Conservation (phyloP, 371 early-diverging fungal genomes). For the Syncephalastrum sp. region DNA sequence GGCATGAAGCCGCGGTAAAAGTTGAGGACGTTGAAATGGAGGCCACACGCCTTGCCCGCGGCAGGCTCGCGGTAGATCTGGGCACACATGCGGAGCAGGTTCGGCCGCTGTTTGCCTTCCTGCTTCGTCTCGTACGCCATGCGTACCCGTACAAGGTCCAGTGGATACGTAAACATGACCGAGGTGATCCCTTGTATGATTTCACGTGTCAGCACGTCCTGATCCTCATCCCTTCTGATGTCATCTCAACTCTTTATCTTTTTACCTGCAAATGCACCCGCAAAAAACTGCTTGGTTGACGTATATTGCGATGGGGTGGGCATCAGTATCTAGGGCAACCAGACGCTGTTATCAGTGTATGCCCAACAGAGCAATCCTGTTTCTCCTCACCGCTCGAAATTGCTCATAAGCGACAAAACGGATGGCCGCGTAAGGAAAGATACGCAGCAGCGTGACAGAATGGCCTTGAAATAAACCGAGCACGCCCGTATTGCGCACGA, state of each 20-base stretch:
- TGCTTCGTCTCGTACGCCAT: slow-evolving; percentile 78
- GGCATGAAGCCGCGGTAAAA: slow-evolving; percentile 92
- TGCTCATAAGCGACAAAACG: slow-evolving; percentile 94
- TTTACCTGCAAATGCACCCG: slow-evolving; percentile 78
- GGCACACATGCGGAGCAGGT: slow-evolving; percentile 32
- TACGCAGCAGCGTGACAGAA: slow-evolving; percentile 87
- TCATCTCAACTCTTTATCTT: not conserved
- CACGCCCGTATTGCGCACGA: slow-evolving; percentile 67
- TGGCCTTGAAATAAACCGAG: slow-evolving; percentile 92
- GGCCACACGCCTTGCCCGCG: slow-evolving; percentile 9
- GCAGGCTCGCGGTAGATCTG: slow-evolving; percentile 58
- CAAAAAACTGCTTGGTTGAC: slow-evolving; percentile 57
- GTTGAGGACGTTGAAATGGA: slow-evolving; percentile 50
- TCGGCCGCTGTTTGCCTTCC: slow-evolving; percentile 22
- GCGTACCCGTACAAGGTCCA: slow-evolving; percentile 90
- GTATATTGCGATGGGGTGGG: slow-evolving; percentile 64
- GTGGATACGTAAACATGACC: slow-evolving; percentile 87
- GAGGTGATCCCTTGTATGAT: slow-evolving; percentile 74
- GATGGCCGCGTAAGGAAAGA: slow-evolving; percentile 95
- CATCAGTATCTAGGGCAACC: slow-evolving; percentile 54
- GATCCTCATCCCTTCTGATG: not conserved
- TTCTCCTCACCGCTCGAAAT: slow-evolving; percentile 58
- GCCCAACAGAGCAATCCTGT: no score
- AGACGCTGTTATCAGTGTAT: not conserved
- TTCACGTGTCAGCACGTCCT: not conserved